Conservation (phyloP, 2,329 filamentous ascomycete species). For the Colletotrichum theobromicola region DNA sequence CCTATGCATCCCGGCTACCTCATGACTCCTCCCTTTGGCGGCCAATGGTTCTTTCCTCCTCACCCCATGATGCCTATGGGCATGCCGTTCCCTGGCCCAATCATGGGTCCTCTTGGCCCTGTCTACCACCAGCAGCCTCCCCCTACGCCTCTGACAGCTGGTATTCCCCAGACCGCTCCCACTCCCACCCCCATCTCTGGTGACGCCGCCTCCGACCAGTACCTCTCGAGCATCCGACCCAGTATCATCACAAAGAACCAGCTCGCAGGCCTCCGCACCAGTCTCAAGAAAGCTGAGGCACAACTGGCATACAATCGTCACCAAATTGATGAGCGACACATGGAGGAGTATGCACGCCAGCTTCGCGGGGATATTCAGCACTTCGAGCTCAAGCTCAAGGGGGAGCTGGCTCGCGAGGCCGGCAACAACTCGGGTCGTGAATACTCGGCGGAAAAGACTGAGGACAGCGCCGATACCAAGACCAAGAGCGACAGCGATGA, state of each 20-base stretch:
- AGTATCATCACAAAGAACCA: constrained; percentile 68
- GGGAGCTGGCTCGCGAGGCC: constrained; percentile 52
- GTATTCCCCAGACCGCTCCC: background rate
- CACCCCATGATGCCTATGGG: constrained; percentile 16
- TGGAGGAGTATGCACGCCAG: constrained; percentile 47
- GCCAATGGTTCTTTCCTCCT: constrained; percentile 14
- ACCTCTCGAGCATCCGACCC: constrained; percentile 61
- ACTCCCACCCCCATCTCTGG: background rate
- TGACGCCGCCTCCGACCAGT: background rate
- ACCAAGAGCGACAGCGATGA: background rate
- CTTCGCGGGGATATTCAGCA: constrained; percentile 52
- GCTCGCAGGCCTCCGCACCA: constrained; percentile 54
- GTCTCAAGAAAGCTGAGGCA: constrained; percentile 61
- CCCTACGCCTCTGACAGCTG: background rate
- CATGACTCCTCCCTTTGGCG: background rate
- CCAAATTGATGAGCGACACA: constrained; percentile 62
- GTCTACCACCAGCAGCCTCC: constrained; percentile 1
- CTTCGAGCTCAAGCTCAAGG: constrained; percentile 52
- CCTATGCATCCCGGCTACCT: background rate
- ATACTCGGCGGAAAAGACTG: constrained; percentile 40
- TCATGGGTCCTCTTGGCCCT: constrained; percentile 29
- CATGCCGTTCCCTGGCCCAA: constrained; percentile 27
- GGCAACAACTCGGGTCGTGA: constrained; percentile 19
- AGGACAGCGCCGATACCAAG: background rate
- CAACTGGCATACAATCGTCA: constrained; percentile 67